Conservation (phyloP, 805 yeast species). For the Cyberlindnera meyerae region DNA sequence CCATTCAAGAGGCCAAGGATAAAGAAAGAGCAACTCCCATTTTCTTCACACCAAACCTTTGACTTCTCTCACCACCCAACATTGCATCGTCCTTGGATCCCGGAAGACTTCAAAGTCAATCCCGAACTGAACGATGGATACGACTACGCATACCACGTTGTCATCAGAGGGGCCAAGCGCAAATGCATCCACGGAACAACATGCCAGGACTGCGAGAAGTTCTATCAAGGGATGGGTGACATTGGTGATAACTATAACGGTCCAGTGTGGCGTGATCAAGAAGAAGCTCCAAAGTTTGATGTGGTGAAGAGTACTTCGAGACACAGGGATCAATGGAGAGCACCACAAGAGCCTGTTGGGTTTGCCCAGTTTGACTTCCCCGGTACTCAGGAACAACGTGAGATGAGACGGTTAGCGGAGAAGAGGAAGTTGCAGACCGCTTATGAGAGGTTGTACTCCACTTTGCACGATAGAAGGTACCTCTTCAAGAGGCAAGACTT, state of each 20-base stretch:
- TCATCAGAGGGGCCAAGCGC: conserved; percentile 30
- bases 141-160: conserved; percentile 30
- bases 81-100: conserved; percentile 30
- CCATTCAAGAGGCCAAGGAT: neutral
- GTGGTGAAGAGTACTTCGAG: conserved; percentile 21
- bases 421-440: conserved; percentile 35
- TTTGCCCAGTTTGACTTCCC: conserved; percentile 59
- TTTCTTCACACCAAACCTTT: neutral
- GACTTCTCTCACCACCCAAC: conserved; percentile 19
- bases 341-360: conserved; percentile 52
- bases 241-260: conserved; percentile 19
- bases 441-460: conserved; percentile 38
- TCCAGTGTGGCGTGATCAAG: conserved; percentile 29
- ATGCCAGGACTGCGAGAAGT: conserved; percentile 30
- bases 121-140: conserved; percentile 27
- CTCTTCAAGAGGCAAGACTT: conserved; percentile 40
- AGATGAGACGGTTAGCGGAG: conserved; percentile 34
- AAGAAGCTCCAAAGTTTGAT: conserved; percentile 8
- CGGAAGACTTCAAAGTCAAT: conserved; percentile 35
- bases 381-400: conserved; percentile 42
- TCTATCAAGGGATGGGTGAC: conserved; percentile 29
- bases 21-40: neutral
- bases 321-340: conserved; percentile 25
- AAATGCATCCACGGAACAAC: conserved; percentile 32
- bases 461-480: conserved; percentile 38